Base-by-base conservation (phyloP, 495 filamentous ascomycete genomes). In the Podospora tetraspora region DNA sequence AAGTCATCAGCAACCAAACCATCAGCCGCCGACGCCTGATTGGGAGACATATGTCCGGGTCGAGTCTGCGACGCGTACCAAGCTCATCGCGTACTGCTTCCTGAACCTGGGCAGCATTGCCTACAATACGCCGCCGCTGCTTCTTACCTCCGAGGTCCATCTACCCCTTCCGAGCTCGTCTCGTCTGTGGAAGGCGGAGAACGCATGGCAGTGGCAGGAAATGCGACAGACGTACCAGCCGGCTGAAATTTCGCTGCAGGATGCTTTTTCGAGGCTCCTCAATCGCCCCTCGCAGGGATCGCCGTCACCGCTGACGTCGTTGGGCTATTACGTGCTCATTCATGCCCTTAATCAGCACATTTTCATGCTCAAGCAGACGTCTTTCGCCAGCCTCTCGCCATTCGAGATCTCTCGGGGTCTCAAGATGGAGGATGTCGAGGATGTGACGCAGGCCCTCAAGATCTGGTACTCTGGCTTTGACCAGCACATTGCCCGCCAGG, bases 261-360 rank as follows among this genome's bases (percentile, higher is more conserved):
- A 84, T 57, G 82, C 82, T 0, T 81, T 86, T 37, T 74, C 81
- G 57, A 73, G 79, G 59, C 69, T 86, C 27, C 79, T 88, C 56
- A 82, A 79, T 32, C 79, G 79, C 12, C 71, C 79, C 0, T 72
- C 79, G 2, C 83, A 85, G 66, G 78, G 76, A 19, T 80, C 83
- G 16, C 83, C 82, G 3, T 77, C 85, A 9, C 83, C 84, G 69
- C 81, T 77, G 73, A 88, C 88, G 9, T 87, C 88, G 0, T 79
- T 91, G 0, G 89, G 88, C 19, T 88, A 87, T 68, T 90, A 90
- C 68, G 83, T 88, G 6, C 82, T 91, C 5, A 90, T 92, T 43
- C 85, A 89, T 69, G 89, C 87, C 0, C 76, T 92, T 63, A 82
- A 90, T 16, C 89, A 92, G 69, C 86, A 90, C 59, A 90, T 92